A percentile compares a stretch with the other conserved stretches of the same genome.
Conservation (phyloP, 805 yeast genomes). For the Saturnispora hagleri region DNA sequence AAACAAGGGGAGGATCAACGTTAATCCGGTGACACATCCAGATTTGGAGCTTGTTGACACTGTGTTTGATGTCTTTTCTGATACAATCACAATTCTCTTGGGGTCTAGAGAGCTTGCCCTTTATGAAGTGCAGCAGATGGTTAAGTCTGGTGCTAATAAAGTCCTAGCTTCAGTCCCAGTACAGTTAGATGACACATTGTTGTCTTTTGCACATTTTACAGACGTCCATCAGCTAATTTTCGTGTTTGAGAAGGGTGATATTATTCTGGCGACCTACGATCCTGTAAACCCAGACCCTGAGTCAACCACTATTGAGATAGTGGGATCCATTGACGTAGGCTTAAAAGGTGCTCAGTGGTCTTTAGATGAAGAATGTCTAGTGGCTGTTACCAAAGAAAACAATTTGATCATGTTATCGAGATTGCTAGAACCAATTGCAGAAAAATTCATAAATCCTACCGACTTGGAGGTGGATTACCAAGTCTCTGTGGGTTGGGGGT, state of each 20-base stretch:
- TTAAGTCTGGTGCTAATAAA: constrained; percentile 50
- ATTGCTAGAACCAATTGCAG: constrained; percentile 70
- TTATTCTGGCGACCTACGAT: constrained; percentile 58
- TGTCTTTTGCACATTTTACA: constrained; percentile 58
- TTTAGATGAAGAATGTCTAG: constrained; percentile 80
- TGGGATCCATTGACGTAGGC: constrained; percentile 77
- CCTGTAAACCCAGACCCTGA: constrained; percentile 35
- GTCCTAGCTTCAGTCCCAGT: constrained; percentile 55
- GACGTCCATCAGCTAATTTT: constrained; percentile 60
- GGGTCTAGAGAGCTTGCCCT: constrained; percentile 43
- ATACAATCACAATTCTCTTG: constrained; percentile 59
- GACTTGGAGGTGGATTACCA: constrained; percentile 70
- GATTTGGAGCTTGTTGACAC: constrained; percentile 48
- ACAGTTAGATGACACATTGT: constrained; percentile 32
- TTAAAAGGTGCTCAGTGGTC: constrained; percentile 75
- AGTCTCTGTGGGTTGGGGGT: constrained; percentile 98
- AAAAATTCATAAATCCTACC: constrained; percentile 43
- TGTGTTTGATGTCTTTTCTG: constrained; percentile 64
- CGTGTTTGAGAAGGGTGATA: constrained; percentile 68
- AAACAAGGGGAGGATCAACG: constrained; percentile 44
- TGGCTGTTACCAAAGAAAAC: constrained; percentile 52
- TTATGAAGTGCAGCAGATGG: constrained; percentile 69
- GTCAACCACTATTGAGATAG: constrained; percentile 57
- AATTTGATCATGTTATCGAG: constrained; percentile 63
- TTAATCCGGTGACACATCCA: constrained; percentile 52